Conservation (phyloP, 495 filamentous ascomycete genomes). For the Neurospora intermedia region DNA sequence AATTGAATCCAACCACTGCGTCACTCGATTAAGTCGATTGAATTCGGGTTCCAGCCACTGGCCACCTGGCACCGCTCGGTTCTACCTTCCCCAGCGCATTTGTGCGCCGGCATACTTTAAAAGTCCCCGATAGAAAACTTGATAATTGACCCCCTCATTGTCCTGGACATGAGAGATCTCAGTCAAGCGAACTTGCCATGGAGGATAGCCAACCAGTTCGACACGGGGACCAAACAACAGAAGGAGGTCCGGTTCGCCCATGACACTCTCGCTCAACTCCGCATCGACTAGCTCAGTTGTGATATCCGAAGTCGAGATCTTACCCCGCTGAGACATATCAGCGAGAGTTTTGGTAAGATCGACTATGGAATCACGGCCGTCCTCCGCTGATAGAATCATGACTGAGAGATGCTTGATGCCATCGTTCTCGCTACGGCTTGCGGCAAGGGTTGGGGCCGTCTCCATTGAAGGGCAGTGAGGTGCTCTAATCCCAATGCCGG, state of each 20-base stretch:
- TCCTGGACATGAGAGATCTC: conserved; percentile 79
- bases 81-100: conserved; percentile 76
- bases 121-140: conserved; percentile 77
- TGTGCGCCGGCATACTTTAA: conserved; percentile 77
- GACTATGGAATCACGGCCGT: conserved; percentile 85
- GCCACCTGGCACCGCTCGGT: neutral
- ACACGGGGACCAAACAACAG: conserved; percentile 75
- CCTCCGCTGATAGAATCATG: conserved; percentile 79
- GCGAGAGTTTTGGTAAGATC: conserved; percentile 91
- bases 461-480: conserved; percentile 57
- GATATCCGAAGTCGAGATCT: conserved; percentile 69
- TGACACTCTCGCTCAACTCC: conserved; percentile 60
- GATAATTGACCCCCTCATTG: conserved; percentile 76
- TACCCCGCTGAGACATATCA: conserved; percentile 86
- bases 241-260: conserved; percentile 79
- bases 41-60: neutral
- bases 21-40: neutral
- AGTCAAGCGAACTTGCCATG: conserved; percentile 89
- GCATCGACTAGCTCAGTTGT: conserved; percentile 79
- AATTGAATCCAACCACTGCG: neutral
- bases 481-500: conserved; percentile 59
- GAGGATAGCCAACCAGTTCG: conserved; percentile 82
- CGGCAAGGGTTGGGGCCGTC: conserved; percentile 21
- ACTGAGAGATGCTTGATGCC: conserved; percentile 48
- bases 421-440: conserved; percentile 9